phyloP scores from a whole-genome alignment of 176 grass and related monocot genomes.

The Metroxylon sagu region DNA sequence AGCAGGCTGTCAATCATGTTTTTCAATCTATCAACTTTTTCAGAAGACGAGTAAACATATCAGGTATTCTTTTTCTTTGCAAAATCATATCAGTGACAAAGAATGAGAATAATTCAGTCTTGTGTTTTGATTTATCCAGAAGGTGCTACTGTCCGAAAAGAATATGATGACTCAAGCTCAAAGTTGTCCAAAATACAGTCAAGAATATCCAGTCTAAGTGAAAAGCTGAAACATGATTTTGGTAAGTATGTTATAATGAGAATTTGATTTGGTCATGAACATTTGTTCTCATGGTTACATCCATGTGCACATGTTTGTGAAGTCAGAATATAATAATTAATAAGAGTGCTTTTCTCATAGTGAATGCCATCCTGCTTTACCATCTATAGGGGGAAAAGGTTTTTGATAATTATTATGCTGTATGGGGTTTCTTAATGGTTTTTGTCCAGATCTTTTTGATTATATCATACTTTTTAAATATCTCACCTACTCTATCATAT shows the following conservation, averaged over 20 bases:
- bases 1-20: constrained; percentile 72
- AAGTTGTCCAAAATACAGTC: constrained; percentile 96
- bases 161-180: constrained; percentile 87
- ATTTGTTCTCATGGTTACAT: background rate
- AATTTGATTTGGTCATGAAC: background rate
- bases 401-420: no score
- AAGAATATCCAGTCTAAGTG: constrained; percentile 51
- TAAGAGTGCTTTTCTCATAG: no score
- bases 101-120: constrained; percentile 6
- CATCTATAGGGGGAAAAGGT: no score
- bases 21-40: constrained; percentile 85
- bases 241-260: constrained; percentile 42
- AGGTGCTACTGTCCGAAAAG: constrained; percentile 65
- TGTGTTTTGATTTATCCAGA: constrained; percentile 40
- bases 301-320: no score
- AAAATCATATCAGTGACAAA: constrained; percentile 5
- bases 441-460: no score
- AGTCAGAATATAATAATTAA: background rate
- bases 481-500: no score
- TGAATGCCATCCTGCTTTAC: no score
- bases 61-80: constrained; percentile 46
- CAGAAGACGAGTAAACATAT: constrained; percentile 77
- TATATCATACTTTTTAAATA: no score
- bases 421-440: no score
- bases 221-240: constrained; percentile 83